Evolutionary conservation across 2,329 filamentous ascomycete species (phyloP), one percentile per base, ranked within the genome.

Genomic region (Diaporthe destruens): DNA sequence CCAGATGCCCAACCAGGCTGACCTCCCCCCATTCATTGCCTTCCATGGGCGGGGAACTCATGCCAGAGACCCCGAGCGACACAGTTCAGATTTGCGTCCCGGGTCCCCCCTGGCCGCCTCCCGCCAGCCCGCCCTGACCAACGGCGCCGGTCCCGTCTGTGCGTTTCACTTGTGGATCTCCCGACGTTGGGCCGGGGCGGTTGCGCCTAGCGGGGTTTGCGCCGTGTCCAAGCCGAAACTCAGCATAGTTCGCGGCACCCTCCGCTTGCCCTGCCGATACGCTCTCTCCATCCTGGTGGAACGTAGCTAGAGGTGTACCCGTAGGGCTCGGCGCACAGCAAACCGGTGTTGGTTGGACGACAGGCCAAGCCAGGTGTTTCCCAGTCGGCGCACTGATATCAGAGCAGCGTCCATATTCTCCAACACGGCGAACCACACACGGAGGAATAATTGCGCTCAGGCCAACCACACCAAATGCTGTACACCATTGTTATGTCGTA

Each of bases 101-200:
- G 68, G 68, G 59, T 67, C 25, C 34, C 25, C 42, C 42, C 69
- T 23, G 67, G 54, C 59, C 72, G 47, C 18, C 39, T 44, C 47
- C 49, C 72, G 47, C 18, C 39, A 36, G 47, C 49, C 72, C 54
- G 59, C 44, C 44, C 55, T 49, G 55, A 54, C 59, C 44, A 65
- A 44, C 56, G 68, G 68, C 69, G 36, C 59, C 69, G 54, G 68
- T n/a, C 39, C 47, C 29, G 29, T 34, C 63, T 32, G 18, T 49
- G 39, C 36, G 61, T 66, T 66, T 53, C 61, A 66, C 44, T 39
- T 66, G 65, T 69, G 42, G 63, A 56, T 72, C 69, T 69, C 47
- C 70, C 44, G 51, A 70, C n/a, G 36, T 67, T 72, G 72, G 68
- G 61, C 72, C 69, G 56, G 32, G 11, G 54, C 23, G 47, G 57